Evolutionary conservation across 2,329 filamentous ascomycete species (phyloP).

Genomic region (Fusarium sarcochroum): DNA sequence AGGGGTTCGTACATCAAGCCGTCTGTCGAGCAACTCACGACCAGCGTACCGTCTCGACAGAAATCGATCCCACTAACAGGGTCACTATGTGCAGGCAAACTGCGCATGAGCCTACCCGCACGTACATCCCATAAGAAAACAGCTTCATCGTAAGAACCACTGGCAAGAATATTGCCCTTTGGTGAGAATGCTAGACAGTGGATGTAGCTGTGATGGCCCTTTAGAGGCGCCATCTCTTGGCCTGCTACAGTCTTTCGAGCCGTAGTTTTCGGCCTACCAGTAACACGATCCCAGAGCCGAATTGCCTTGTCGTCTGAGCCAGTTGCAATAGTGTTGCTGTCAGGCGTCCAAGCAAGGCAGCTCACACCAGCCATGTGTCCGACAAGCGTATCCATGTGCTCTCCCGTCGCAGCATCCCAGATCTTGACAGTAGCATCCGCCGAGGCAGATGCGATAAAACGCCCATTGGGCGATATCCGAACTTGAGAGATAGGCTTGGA

Average conservation of each 20-base stretch:
- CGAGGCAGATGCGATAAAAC: constrained; percentile 90
- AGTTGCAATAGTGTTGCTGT: constrained; percentile 87
- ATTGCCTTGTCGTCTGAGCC: constrained; percentile 98
- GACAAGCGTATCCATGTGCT: constrained; percentile 88
- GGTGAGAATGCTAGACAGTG: constrained; percentile 96
- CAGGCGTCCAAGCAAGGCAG: constrained; percentile 93
- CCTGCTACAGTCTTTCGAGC: constrained; percentile 55
- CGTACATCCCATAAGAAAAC: constrained; percentile 97
- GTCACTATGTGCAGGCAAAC: constrained; percentile 93
- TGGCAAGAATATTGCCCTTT: constrained; percentile 96
- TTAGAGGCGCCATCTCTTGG: constrained; percentile 69
- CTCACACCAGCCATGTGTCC: constrained; percentile 95
- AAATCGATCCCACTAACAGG: constrained; percentile 96
- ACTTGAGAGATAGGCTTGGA: constrained; percentile 84
- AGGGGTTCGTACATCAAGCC: constrained; percentile 78
- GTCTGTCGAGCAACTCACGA: constrained; percentile 92
- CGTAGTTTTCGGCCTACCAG: constrained; percentile 67
- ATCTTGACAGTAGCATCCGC: constrained; percentile 93
- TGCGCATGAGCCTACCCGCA: constrained; percentile 88
- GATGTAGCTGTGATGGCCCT: constrained; percentile 96
- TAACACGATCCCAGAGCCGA: constrained; percentile 86
- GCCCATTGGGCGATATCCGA: constrained; percentile 90
- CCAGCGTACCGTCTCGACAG: constrained; percentile 89
- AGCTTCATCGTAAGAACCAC: constrained; percentile 96
- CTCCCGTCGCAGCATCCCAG: constrained; percentile 85